phyloP scores from a whole-genome alignment of 805 yeast species.

The Lipomyces starkeyi region DNA sequence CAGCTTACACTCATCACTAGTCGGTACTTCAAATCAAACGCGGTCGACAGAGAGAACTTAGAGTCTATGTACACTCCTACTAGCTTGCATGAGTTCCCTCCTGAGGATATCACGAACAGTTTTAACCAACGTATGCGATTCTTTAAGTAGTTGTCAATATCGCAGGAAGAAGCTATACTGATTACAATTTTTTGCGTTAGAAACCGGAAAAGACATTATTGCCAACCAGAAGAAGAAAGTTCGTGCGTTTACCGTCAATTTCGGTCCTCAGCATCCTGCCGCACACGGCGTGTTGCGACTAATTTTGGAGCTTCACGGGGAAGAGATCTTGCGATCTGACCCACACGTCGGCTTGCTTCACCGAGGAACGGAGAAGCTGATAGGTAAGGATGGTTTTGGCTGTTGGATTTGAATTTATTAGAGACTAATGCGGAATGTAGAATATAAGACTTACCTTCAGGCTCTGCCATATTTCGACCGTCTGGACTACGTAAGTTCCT shows the following conservation, averaged over 20 bases:
- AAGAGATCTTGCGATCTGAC: slow-evolving; percentile 83
- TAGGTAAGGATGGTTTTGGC: slow-evolving; percentile 44
- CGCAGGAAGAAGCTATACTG: background rate
- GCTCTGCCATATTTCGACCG: slow-evolving; percentile 89
- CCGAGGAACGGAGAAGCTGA: slow-evolving; percentile 87
- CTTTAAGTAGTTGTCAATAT: background rate
- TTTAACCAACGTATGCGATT: slow-evolving; percentile 27
- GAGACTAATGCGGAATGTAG: slow-evolving; percentile 43
- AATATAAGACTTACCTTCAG: slow-evolving; percentile 83
- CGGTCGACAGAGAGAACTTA: slow-evolving; percentile 6
- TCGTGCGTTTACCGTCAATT: slow-evolving; percentile 87
- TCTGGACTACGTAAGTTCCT: slow-evolving; percentile 64
- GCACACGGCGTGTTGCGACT: slow-evolving; percentile 91
- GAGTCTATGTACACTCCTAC: slow-evolving; percentile 20
- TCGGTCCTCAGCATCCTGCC: slow-evolving; percentile 95
- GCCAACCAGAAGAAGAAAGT: slow-evolving; percentile 52
- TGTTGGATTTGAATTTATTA: background rate
- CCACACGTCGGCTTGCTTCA: slow-evolving; percentile 89
- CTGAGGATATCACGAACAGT: slow-evolving; percentile 18
- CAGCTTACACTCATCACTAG: background rate
- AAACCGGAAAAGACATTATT: slow-evolving; percentile 22
- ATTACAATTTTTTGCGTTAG: slow-evolving; percentile 10
- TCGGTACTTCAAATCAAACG: slow-evolving; percentile 17
- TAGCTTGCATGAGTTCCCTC: slow-evolving; percentile 24
- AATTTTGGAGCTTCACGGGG: slow-evolving; percentile 86